Percentiles rank a stretch among this genome's conserved stretches.
These are phyloP conservation scores for Trifolium dubium DNA, from an alignment of 306 rosid genomes.

Conservation along the genomic window DNA sequence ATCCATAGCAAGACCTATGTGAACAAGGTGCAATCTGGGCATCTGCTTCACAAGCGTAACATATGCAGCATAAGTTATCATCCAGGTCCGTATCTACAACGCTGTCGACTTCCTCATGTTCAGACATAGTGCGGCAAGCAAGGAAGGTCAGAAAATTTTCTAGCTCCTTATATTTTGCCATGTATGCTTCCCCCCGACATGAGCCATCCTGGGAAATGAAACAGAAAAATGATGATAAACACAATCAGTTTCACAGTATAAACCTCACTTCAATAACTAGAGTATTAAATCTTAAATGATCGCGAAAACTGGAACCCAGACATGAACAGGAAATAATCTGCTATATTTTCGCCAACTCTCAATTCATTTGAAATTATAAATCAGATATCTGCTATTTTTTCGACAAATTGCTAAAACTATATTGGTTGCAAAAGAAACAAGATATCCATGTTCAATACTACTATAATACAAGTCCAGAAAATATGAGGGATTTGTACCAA, in stretches of 20 bases:
- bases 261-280: conserved; percentile 1
- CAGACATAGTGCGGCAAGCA: conserved; percentile 57
- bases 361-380: conserved; percentile 24
- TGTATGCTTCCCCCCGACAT: conserved; percentile 55
- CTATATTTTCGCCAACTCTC: conserved; percentile 8
- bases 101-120: conserved; percentile 46
- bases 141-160: conserved; percentile 78
- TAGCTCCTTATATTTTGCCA: conserved; percentile 66
- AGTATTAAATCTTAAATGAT: conserved; percentile 18
- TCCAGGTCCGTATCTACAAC: conserved; percentile 53
- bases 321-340: conserved; percentile 3
- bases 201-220: conserved; percentile 74
- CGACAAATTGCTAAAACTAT: conserved; percentile 17
- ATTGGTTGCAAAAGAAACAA: conserved; percentile 2
- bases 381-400: not conserved
- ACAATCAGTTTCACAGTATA: conserved; percentile 18
- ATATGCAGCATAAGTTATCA: conserved; percentile 84
- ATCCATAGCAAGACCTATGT: conserved; percentile 88
- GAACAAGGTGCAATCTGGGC: conserved; percentile 83
- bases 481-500: conserved; percentile 4
- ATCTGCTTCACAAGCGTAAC: conserved; percentile 72
- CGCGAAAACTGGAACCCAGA: not conserved
- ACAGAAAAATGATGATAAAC: conserved; percentile 22
- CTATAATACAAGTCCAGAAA: conserved; percentile 5
- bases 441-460: conserved; percentile 12